Base-by-base conservation (phyloP, 202 grass and related monocot species). In the Setaria viridis region DNA sequence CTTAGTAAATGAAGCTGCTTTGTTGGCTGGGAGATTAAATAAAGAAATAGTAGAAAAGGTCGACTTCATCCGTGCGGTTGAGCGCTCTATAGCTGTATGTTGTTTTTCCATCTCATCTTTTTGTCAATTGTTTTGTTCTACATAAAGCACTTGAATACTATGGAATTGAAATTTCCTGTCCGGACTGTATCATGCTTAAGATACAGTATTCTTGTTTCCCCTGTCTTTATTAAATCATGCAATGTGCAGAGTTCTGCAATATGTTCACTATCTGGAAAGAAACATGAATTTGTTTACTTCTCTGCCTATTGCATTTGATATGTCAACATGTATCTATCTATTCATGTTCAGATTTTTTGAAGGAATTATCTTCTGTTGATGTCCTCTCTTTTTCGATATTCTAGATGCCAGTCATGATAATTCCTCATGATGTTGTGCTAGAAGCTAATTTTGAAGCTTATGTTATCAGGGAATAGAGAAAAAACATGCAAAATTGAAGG, bases 1-100 rank as follows among this genome's bases (percentile, higher is more conserved):
- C 89, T 89, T 99, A 87, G 97, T 99, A 67, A 99, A 99, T 81
- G 97, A 99, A 94, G 97, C 97, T 85, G 97, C 97, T 85, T 89
- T 99, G 85, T 81, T 99, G 83, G 97, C 97, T 80, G 97, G 97
- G 46, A 91, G 97, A 87, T 68, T 58, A 89, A 94, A 80, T 84
- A 99, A 99, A 93, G 90, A 97, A 91, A 75, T 91, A 72, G 97
- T 99, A 75, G 97, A 99, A 89, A 99, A 90, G 80, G 89, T 99
- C 77, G 97, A 99, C 72, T 99, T 99, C 76, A 97, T 99, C 78
- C 81, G 53, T 80, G 97, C 97, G 5, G 97, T 99, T 87, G 97
- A 99, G 79, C 94, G 97, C 46, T 99, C 97, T 76, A 96, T 99
- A 91, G 97, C 97, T 85, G 97, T 99, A 99, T 86, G 91, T 89